Conservation (phyloP, 805 yeast species). For the Clavispora asparagi region DNA sequence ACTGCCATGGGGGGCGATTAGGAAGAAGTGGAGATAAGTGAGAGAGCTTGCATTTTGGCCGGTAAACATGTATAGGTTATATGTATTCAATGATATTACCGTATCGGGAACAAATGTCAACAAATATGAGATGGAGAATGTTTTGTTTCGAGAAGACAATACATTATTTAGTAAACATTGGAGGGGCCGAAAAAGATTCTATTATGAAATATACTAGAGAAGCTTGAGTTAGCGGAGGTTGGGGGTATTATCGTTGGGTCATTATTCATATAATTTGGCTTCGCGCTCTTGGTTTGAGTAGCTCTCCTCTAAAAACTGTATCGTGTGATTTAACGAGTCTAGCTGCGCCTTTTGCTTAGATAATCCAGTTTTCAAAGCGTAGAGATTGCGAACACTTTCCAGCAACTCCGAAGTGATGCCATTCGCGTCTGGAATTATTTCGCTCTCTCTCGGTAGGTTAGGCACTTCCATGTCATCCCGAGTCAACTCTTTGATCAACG, state of each 20-base stretch:
- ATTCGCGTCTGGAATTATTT: constrained; percentile 7
- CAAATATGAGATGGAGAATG: background rate
- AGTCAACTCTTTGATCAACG: constrained; percentile 19
- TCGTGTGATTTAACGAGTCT: constrained; percentile 28
- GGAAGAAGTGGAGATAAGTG: constrained; percentile 17
- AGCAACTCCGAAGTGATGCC: constrained; percentile 22
- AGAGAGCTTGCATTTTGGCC: constrained; percentile 1
- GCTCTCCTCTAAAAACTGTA: constrained; percentile 21
- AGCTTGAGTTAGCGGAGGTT: background rate
- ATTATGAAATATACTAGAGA: background rate
- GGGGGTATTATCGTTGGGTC: background rate
- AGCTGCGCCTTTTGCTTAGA: constrained; percentile 34
- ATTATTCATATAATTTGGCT: background rate
- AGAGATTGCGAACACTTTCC: constrained; percentile 23
- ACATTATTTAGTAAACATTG: background rate
- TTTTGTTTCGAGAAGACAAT: background rate
- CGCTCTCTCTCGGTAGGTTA: background rate
- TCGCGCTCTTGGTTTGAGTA: constrained; percentile 4
- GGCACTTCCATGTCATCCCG: background rate
- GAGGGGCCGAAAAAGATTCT: background rate
- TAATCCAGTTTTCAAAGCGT: constrained; percentile 28
- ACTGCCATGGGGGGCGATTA: constrained; percentile 19
- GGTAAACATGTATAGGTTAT: background rate
- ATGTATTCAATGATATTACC: constrained; percentile 2
- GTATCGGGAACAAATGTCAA: constrained; percentile 2